These are phyloP conservation scores for Colletotrichum siamense DNA, from an alignment of 2,329 filamentous ascomycete genomes.

Conservation along the genomic window DNA sequence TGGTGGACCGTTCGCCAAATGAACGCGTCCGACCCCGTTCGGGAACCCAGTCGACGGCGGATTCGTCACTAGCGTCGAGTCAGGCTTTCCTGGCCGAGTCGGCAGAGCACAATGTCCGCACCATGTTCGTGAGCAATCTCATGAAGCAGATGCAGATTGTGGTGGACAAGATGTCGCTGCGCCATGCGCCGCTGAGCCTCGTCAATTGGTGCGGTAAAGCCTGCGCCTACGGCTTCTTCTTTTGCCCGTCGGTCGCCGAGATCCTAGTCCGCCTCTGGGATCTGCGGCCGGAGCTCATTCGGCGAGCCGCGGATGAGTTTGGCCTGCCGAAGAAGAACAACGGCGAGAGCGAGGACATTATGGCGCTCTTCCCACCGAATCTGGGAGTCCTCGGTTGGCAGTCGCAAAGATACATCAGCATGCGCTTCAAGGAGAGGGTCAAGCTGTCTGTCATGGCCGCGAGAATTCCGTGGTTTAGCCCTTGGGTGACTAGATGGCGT, in stretches of 20 bases:
- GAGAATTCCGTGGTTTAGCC: constrained; percentile 82
- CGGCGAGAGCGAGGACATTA: constrained; percentile 68
- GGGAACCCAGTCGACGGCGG: constrained; percentile 53
- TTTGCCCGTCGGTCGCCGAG: constrained; percentile 85
- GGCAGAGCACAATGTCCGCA: constrained; percentile 86
- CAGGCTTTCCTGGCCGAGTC: constrained; percentile 66
- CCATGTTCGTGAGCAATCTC: constrained; percentile 84
- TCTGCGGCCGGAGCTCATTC: constrained; percentile 70
- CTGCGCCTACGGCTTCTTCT: constrained; percentile 92
- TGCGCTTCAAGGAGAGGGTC: constrained; percentile 69
- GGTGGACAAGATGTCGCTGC: constrained; percentile 86
- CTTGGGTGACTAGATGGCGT: constrained; percentile 85
- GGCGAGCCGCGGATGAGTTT: constrained; percentile 74
- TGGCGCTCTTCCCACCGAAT: constrained; percentile 71
- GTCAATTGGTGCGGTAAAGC: constrained; percentile 91
- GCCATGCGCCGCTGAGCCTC: constrained; percentile 68
- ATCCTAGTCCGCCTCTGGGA: constrained; percentile 84
- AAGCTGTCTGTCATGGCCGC: constrained; percentile 70
- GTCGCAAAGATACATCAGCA: constrained; percentile 51
- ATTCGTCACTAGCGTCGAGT: constrained; percentile 72
- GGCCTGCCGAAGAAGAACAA: constrained; percentile 62
- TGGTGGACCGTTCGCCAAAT: constrained; percentile 58
- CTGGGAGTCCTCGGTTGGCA: constrained; percentile 65
- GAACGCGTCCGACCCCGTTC: constrained; percentile 52
- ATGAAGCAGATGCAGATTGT: constrained; percentile 84